Evolutionary conservation across 1,284 basidiomycete genomes (phyloP).

Genomic region (Earliella scabrosa): DNA sequence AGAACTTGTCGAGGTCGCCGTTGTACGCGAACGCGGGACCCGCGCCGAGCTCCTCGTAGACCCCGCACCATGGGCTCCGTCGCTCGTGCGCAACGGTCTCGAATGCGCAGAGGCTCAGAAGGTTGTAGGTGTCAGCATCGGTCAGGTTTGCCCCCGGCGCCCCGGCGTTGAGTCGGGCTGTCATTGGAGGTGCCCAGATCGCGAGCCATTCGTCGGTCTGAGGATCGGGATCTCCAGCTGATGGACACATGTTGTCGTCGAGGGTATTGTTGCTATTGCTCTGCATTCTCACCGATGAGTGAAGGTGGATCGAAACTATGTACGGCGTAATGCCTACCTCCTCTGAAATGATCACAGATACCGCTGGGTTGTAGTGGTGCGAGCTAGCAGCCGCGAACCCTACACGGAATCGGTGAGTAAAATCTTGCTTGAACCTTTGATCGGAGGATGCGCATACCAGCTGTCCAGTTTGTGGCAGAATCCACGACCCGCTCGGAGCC

Average conservation of each 20-base stretch:
- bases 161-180: constrained; percentile 61
- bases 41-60: constrained; percentile 59
- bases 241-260: constrained; percentile 70
- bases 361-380: constrained; percentile 35
- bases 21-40: constrained; percentile 72
- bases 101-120: constrained; percentile 81
- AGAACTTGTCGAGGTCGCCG: constrained; percentile 79
- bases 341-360: constrained; percentile 60
- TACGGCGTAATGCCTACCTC: constrained; percentile 38
- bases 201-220: constrained; percentile 58
- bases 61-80: constrained; percentile 70
- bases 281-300: too few relatives aligned
- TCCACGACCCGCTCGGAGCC: constrained; percentile 64
- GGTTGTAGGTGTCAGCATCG: constrained; percentile 56
- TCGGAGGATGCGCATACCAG: constrained; percentile 44
- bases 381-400: constrained; percentile 50
- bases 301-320: not conserved
- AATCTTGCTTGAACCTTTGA: not conserved
- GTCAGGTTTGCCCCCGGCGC: constrained; percentile 68
- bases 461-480: constrained; percentile 74
- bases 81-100: constrained; percentile 61
- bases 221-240: constrained; percentile 49
- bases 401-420: constrained; percentile 25
- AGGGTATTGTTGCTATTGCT: constrained; percentile 81
- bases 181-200: constrained; percentile 60